A percentile compares a stretch with the other conserved stretches of the same genome.
These are phyloP conservation scores for Starmerella riodocensis DNA, from an alignment of 805 yeast species.

Conservation along the genomic window DNA sequence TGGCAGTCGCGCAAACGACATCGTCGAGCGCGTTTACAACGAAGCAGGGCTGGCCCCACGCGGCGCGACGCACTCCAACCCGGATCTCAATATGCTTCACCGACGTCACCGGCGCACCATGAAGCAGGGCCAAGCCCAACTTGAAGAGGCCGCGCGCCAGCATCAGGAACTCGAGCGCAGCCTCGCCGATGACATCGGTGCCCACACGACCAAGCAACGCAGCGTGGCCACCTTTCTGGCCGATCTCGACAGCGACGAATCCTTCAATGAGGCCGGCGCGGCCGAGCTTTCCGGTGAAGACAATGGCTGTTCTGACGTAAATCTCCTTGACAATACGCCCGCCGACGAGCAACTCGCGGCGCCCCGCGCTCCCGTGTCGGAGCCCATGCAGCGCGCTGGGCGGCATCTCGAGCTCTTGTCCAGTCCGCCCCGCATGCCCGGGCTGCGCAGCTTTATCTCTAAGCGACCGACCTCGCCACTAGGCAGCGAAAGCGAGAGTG, in stretches of 20 bases:
- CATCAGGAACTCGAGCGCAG: conserved; percentile 14
- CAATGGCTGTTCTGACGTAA: neutral
- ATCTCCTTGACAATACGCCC: neutral
- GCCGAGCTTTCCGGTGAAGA: neutral
- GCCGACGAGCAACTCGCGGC: neutral
- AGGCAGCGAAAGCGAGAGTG: conserved; percentile 14
- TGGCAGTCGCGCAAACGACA: neutral
- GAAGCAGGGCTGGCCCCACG: conserved; percentile 1
- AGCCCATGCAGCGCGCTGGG: neutral
- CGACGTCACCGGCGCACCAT: neutral
- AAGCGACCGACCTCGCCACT: neutral
- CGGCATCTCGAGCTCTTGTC: conserved; percentile 8
- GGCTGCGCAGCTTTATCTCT: conserved; percentile 13
- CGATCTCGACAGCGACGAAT: conserved; percentile 6
- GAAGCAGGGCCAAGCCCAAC: conserved; percentile 8
- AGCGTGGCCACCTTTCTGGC: conserved; percentile 15
- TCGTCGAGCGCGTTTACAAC: neutral
- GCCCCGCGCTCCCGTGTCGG: neutral
- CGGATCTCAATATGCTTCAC: no score
- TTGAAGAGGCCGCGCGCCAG: conserved; percentile 11
- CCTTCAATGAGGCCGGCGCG: neutral
- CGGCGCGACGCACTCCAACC: neutral
- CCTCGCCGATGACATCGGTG: conserved; percentile 11
- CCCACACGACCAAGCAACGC: conserved; percentile 7
- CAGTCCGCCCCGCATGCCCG: conserved; percentile 17